Base-by-base conservation (phyloP, 78 protist species). In the Goniomonas avonlea region DNA sequence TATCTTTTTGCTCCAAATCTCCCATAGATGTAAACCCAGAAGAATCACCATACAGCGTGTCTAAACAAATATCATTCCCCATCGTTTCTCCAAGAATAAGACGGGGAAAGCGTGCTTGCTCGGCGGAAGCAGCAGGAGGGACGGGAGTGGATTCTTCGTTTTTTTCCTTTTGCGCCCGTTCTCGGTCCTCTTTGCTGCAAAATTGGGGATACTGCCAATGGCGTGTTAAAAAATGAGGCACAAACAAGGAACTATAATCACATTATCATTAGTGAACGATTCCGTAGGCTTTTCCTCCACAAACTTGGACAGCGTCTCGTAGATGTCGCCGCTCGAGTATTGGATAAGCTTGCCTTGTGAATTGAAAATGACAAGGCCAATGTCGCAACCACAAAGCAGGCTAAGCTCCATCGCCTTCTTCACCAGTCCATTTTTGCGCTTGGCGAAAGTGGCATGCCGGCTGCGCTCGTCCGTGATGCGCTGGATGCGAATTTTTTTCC, bases 251-350 rank as follows among this genome's bases (percentile, higher is more conserved):
- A 45, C 9, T 45, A 45, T 45, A 13, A 9, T 9, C 53, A 13
- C 13, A 45, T 13, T 13, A 35, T 61, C 70, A 35, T 61, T 61
- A 43, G 70, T 61, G 70, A 21, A 61, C 21, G 70, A 31, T 35
- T 61, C 70, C 43, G 37, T 35, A 0, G 70, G 70, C 43, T 61
- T 61, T 35, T 61, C 70, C 31, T 61, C 70, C 31, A 61, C 37
- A 25, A 61, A 61, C 70, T 61, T 61, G 70, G 70, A 61, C 21
- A 61, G n/a, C 21, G 70, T 61, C 43, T 61, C 48, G 70, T 61
- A 38, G 9, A 61, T 61, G 70, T 61, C 37, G 32, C 70, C 70
- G 27, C 47, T 35, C 9, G 70, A 38, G 37, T 61, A 61, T 25
- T 61, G 70, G 35, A 43, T 61, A 13, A 61, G 70, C 43, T 61